These are phyloP conservation scores for Colletotrichum endophyticum DNA, from an alignment of 2,329 filamentous ascomycete species.

Conservation along the genomic window DNA sequence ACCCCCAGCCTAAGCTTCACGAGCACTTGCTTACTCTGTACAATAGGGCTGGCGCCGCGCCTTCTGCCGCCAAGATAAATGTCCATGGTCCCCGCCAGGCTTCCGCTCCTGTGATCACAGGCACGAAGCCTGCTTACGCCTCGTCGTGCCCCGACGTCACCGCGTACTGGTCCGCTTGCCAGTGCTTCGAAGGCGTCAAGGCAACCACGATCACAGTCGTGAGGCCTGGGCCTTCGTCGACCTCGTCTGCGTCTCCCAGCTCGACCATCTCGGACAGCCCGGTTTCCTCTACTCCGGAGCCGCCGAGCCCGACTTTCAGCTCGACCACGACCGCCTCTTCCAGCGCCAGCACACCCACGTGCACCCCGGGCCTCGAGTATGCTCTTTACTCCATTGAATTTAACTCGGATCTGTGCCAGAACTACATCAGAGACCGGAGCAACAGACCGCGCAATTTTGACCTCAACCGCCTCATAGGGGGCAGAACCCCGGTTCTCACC, in stretches of 20 bases:
- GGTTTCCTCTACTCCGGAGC: not conserved
- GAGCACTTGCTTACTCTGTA: not conserved
- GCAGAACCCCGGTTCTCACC: not conserved
- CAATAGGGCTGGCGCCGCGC: not conserved
- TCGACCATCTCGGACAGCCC: not conserved
- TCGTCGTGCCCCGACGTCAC: constrained; percentile 15
- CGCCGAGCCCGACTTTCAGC: not conserved
- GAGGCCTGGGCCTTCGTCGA: not conserved
- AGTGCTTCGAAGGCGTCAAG: constrained; percentile 22
- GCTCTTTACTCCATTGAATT: not conserved
- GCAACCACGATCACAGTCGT: constrained; percentile 17
- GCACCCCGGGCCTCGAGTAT: constrained; percentile 15
- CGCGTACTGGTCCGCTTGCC: constrained; percentile 24
- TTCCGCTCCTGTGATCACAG: not conserved
- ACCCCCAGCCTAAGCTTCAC: not conserved
- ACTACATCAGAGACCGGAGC: not conserved
- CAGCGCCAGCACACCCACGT: not conserved
- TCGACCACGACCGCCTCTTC: not conserved
- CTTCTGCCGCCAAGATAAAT: not conserved
- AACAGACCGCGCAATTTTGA: not conserved
- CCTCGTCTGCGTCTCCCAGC: not conserved
- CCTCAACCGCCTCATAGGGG: not conserved
- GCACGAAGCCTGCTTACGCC: constrained; percentile 20
- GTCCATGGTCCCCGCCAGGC: not conserved
- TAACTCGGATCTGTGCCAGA: not conserved